Conservation (phyloP, 1,139 yeast species). For the Scheffersomyces stambukii region DNA sequence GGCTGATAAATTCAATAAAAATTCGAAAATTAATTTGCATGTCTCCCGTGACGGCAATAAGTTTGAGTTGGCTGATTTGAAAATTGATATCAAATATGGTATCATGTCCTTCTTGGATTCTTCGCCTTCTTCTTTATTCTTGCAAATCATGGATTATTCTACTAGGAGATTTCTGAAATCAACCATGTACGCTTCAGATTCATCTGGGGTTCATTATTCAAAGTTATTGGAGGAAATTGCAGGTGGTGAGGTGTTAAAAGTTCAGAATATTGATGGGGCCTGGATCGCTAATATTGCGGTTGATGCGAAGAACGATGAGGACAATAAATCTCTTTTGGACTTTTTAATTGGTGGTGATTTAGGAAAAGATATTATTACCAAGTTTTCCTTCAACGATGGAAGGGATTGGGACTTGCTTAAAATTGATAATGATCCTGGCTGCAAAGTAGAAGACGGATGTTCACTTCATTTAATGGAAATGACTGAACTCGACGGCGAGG, state of each 20-base stretch:
- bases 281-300: slow-evolving; percentile 52
- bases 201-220: slow-evolving; percentile 55
- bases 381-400: slow-evolving; percentile 63
- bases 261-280: slow-evolving; percentile 65
- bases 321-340: slow-evolving; percentile 23
- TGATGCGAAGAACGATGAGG: slow-evolving; percentile 14
- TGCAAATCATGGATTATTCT: slow-evolving; percentile 40
- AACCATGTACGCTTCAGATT: slow-evolving; percentile 56
- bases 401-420: slow-evolving; percentile 53
- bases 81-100: slow-evolving; percentile 40
- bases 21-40: slow-evolving; percentile 43
- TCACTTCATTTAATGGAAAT: slow-evolving; percentile 53
- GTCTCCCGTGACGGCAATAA: slow-evolving; percentile 55
- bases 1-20: slow-evolving; percentile 41
- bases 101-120: slow-evolving; percentile 53
- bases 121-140: slow-evolving; percentile 50
- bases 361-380: slow-evolving; percentile 16
- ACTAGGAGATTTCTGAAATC: slow-evolving; percentile 15
- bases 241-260: slow-evolving; percentile 43
- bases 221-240: slow-evolving; percentile 43
- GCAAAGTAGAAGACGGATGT: slow-evolving; percentile 46
- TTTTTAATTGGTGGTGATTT: slow-evolving; percentile 23
- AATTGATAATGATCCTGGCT: slow-evolving; percentile 41
- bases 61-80: slow-evolving; percentile 52
- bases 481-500: slow-evolving; percentile 51